Conservation (phyloP, 805 yeast species). For the Dipodascus geniculatus region DNA sequence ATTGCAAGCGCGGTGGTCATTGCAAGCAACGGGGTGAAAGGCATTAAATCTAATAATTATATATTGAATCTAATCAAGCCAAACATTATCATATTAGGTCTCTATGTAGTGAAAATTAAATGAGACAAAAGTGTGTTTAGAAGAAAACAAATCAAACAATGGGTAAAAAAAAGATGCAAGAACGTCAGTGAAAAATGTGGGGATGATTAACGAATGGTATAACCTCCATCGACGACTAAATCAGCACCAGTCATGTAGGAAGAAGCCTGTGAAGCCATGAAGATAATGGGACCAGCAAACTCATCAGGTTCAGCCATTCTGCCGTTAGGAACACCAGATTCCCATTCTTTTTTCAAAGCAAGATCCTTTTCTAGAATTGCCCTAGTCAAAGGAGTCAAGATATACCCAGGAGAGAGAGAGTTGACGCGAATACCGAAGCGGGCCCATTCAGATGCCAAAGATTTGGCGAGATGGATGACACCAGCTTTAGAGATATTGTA, state of each 20-base stretch:
- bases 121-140: too few species aligned
- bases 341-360: conserved; percentile 57
- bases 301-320: conserved; percentile 82
- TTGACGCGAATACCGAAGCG: conserved; percentile 64
- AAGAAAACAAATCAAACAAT: too few species aligned
- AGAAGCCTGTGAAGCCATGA: conserved; percentile 63
- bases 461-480: conserved; percentile 65
- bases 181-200: too few species aligned
- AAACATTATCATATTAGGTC: too few species aligned
- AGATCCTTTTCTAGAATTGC: conserved; percentile 44
- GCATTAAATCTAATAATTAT: too few species aligned
- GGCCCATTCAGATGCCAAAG: conserved; percentile 78
- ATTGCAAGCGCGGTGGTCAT: too few species aligned
- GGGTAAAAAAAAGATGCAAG: too few species aligned
- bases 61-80: too few species aligned
- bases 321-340: conserved; percentile 57
- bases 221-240: conserved; percentile 78
- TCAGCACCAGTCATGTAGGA: conserved; percentile 79
- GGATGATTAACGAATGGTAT: conserved; percentile 67
- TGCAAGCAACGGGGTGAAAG: too few species aligned
- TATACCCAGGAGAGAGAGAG: conserved; percentile 72
- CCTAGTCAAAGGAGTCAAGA: conserved; percentile 65
- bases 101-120: too few species aligned
- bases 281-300: conserved; percentile 65
- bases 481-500: conserved; percentile 84